These are phyloP conservation scores for Sporopachydermia cereana DNA, from an alignment of 1,139 yeast species.

Conservation along the genomic window DNA sequence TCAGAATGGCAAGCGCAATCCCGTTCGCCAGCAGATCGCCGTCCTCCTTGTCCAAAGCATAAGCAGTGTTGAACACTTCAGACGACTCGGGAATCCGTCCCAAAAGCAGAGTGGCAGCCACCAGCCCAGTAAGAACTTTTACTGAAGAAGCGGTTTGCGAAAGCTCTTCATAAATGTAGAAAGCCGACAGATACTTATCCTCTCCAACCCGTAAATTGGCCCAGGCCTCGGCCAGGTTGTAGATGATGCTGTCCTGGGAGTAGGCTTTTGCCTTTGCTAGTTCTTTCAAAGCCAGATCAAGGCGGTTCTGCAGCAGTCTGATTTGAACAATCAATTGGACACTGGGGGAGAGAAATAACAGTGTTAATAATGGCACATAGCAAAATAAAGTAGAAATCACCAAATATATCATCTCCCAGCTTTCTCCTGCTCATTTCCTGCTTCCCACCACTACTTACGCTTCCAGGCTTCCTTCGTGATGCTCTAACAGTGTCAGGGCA, in stretches of 20 bases:
- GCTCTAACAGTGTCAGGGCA: slow-evolving; percentile 23
- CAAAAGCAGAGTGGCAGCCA: slow-evolving; percentile 34
- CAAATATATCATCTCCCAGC: no score
- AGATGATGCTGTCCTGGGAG: slow-evolving; percentile 56
- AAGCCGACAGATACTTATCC: slow-evolving; percentile 45
- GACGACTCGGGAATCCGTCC: slow-evolving; percentile 39
- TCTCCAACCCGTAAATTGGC: slow-evolving; percentile 46
- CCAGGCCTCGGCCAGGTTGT: slow-evolving; percentile 61
- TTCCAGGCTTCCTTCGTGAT: slow-evolving; percentile 19
- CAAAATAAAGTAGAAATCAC: no score
- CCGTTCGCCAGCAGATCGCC: slow-evolving; percentile 49
- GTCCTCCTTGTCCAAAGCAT: slow-evolving; percentile 23
- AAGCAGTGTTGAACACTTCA: slow-evolving; percentile 33
- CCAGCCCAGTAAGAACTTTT: slow-evolving; percentile 36
- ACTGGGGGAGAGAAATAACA: slow-evolving; percentile 19
- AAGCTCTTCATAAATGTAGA: slow-evolving; percentile 65
- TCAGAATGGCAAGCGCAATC: slow-evolving; percentile 40
- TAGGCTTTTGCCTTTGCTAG: slow-evolving; percentile 30
- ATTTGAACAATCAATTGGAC: slow-evolving; percentile 25
- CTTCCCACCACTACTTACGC: no score
- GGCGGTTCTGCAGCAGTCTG: slow-evolving; percentile 22
- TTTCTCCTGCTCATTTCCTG: no score
- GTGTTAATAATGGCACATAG: no score
- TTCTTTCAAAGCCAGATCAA: slow-evolving; percentile 23
- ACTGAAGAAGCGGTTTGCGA: slow-evolving; percentile 40